Evolutionary conservation across 1,284 basidiomycete species (phyloP), one percentile per base, ranked within the genome.

Genomic region (Bondarzewia mesenterica): DNA sequence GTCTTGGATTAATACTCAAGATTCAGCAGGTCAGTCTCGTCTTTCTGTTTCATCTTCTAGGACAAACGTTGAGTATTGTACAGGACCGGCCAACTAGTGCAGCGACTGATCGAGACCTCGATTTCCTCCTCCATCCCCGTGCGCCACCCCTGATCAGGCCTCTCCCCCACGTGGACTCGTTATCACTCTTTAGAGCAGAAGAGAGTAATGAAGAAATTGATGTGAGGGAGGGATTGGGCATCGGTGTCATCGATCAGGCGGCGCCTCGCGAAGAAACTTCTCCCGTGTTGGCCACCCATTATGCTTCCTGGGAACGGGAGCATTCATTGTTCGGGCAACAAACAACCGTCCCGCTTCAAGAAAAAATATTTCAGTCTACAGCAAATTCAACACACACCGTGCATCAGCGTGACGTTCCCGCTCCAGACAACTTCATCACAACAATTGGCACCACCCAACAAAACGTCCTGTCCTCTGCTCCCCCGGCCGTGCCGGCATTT

Each of bases 91-190:
- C n/a, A 10, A 32, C 10, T n/a, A 10, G n/a, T 32, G 6, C 29
- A 32, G 29, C 29, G 6, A 23, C 25, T 4, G 12, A 71, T 41
- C 67, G 69, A 21, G 66, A 73, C 45, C 55, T 85, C 44, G 84
- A 89, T 49, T 67, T 83, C 12, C 67, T 89, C 15, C 62, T 92
- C 14, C 83, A 91, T 51, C 85, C 89, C 32, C 80, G 88, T 8
- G 71, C 88, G 14, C 83, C 89, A 1, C 84, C 88, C 2, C 66
- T 89, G 12, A 69, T 90, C 38, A 76, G 85, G 42, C 75, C 75
- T 2, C 67, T 87, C 49, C 83, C 85, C n/a, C 70, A 75, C 42
- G 59, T 83, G 15, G 83, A 85, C 53, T 63, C 71, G 3, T 57
- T 88, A 12, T 73, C 78, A 8, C 67, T 88, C 20, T 80, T 77